Base-by-base conservation (phyloP, 192 early-diverging fungal genomes). In the Coemansia sp. region DNA sequence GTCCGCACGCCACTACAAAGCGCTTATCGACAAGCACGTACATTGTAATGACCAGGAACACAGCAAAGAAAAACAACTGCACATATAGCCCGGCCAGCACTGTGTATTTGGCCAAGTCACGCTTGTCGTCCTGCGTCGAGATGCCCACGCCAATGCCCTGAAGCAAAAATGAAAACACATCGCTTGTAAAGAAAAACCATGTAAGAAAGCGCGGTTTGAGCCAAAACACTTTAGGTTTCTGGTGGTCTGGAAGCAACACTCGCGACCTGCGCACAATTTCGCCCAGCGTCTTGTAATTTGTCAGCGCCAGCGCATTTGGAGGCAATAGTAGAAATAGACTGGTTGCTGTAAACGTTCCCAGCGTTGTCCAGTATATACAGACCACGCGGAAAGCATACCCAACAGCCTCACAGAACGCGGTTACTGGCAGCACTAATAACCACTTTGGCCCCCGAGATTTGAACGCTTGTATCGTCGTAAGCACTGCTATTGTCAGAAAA, bases 181-280 rank as follows among this genome's bases (percentile, higher is more conserved):
- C 82, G 69, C 80, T 82, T 16, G 61, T 26, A 56, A 83, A 83
- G 27, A 83, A 82, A 9, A 83, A 77, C 78, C 79, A 82, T 0
- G 67, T 77, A 16, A 83, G 67, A 37, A 83, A 83, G 4, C 56
- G 50, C 6, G 74, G 75, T 2, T 58, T 68, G 12, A 82, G 47
- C 54, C 52, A 78, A 19, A 82, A 82, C 35, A 37, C 29, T 3
- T 7, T 38, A 5, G 51, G 55, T 0, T 31, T 29, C 5, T 22
- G 16, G 45, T 58, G 54, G 3, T 53, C 51, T 14, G 61, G 35
- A 7, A 62, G 19, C 19, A 21, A 5, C 12, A 14, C 61, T 19
- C 12, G 29, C 1, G 69, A 77, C 9, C 22, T 41, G 10, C 65
- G 64, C 8, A 72, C 68, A 2, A 82, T 54, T 14, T 82, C 65